Evolutionary conservation across 2,329 filamentous ascomycete genomes (phyloP).

Genomic region (Monilinia aucupariae): DNA sequence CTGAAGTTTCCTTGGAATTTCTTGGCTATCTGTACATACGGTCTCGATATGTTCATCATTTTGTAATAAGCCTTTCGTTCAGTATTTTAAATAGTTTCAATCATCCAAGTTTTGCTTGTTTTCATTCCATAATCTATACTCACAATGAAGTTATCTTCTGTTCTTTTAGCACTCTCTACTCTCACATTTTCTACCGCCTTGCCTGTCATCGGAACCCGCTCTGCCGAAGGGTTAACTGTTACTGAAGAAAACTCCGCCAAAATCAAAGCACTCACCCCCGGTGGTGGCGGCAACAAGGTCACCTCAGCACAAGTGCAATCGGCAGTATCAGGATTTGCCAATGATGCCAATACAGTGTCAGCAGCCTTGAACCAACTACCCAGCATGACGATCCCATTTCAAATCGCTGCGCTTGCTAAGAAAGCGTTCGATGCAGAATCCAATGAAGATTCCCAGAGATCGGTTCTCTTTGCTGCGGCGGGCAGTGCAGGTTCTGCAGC

Average conservation of each 20-base stretch:
- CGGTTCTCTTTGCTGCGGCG: constrained; percentile 25
- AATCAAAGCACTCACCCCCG: neutral
- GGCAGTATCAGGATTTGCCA: constrained; percentile 26
- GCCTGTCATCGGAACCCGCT: neutral
- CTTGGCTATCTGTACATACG: constrained; percentile 14
- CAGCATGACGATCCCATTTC: constrained; percentile 16
- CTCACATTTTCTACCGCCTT: constrained; percentile 10
- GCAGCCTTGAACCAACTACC: constrained; percentile 24
- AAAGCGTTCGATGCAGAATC: constrained; percentile 28
- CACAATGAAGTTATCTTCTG: constrained; percentile 7
- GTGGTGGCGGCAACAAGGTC: neutral
- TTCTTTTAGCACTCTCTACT: neutral
- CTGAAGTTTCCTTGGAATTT: constrained; percentile 8
- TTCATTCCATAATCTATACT: constrained; percentile 2
- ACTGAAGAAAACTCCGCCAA: neutral
- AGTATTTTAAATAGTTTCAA: neutral
- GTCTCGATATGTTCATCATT: neutral
- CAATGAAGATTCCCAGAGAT: constrained; percentile 27
- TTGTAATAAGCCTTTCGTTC: neutral
- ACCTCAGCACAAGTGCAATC: constrained; percentile 19
- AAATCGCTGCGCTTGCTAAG: constrained; percentile 23
- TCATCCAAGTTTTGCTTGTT: neutral
- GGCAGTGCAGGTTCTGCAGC: constrained; percentile 22
- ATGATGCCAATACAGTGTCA: constrained; percentile 29
- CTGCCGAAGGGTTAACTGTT: neutral